Evolutionary conservation across 306 rosid species (phyloP), one percentile per base, ranked within the genome.

Genomic region (Begonia loranthoides): DNA sequence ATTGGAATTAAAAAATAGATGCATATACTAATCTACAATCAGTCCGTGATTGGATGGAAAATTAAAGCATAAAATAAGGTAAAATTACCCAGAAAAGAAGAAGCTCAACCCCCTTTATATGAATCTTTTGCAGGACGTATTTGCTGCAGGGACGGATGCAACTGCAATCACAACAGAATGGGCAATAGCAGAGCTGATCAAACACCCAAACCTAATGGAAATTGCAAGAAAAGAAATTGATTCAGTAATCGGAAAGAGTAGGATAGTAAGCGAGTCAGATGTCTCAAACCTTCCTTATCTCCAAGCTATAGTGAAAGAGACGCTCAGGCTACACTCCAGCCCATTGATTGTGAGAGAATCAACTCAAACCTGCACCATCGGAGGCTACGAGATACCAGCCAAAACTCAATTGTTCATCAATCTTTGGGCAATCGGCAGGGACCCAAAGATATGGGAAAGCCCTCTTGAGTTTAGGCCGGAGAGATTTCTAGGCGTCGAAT

Each of bases 371-470:
- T 68, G 82, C 58, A 69, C 28, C 0, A 50, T 88, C 0, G 34
- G 52, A 33, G 93, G 89, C 38, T 81, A 79, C 54, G 82, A 84
- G 13, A 84, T 88, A 54, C 84, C 80, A 17, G 63, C 80, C 13
- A 79, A 77, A 56, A 81, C 93, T 2, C 75, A 58, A n/a, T 41
- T 88, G 59, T 73, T 79, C 51, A 69, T 84, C 10, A 88, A 88
- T 49, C 54, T 79, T 41, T 88, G 97, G 97, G 79, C 89, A 34
- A 73, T 81, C 47, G 87, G 87, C 0, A 79, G 93, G 56, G 97
- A 88, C 54, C 79, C 93, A 1, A 66, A 64, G 5, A 62, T 82
- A 40, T 86, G 93, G 95, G 79, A 74, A 13, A 73, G 66, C 10
- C 93, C 95, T 3, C 79, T 79, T 19, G 84, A 79, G 62, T 87